Percentiles rank a stretch among this genome's conserved stretches.
Evolutionary conservation across 495 filamentous ascomycete species (phyloP).

Genomic region (Aspergillus funiculosus): DNA sequence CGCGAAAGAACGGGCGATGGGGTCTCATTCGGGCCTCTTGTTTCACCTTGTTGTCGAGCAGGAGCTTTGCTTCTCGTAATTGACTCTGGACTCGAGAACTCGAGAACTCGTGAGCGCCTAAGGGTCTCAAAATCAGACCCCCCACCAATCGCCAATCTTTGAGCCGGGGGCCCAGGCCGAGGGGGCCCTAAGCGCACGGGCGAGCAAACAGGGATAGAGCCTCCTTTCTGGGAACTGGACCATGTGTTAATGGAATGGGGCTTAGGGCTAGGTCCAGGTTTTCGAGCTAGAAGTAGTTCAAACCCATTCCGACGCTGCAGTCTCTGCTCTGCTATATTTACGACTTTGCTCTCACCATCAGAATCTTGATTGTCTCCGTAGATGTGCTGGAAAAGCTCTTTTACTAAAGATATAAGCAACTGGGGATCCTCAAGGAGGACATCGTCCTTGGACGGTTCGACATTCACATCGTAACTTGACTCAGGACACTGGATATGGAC

Average conservation of each 20-base stretch:
- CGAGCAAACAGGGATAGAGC: neutral
- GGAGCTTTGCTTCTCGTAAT: no score
- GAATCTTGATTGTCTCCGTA: constrained; percentile 45
- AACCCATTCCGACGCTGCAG: neutral
- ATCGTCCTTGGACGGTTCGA: constrained; percentile 89
- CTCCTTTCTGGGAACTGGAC: neutral
- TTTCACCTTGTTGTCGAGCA: no score
- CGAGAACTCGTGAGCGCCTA: no score
- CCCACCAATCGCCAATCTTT: no score
- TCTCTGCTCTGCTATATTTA: no score
- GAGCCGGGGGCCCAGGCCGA: neutral
- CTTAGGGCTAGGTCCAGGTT: no score
- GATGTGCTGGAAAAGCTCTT: constrained; percentile 47
- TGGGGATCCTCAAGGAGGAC: constrained; percentile 67
- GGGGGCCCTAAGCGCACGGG: neutral
- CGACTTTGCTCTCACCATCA: no score
- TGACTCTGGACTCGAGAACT: no score
- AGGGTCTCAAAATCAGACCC: no score
- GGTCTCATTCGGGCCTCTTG: no score
- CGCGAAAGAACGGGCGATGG: no score
- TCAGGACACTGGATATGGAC: constrained; percentile 66
- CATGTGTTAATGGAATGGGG: neutral
- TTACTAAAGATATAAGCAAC: constrained; percentile 45
- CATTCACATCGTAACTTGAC: constrained; percentile 77
- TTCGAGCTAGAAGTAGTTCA: neutral